These are phyloP conservation scores for Setaria italica DNA, from an alignment of 202 grass and related monocot genomes.

Conservation along the genomic window DNA sequence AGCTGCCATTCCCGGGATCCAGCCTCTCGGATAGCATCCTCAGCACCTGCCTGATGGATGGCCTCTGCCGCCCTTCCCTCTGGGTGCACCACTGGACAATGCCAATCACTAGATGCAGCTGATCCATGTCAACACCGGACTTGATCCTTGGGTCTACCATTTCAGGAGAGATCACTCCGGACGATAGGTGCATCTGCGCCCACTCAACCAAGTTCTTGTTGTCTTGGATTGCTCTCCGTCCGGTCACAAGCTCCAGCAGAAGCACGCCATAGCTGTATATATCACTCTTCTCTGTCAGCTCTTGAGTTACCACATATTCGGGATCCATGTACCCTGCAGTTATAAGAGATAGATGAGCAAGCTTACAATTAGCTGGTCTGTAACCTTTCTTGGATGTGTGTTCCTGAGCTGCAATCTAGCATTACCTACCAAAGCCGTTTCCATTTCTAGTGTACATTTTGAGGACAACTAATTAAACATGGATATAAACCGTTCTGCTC, in stretches of 20 bases:
- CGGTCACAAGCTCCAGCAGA: constrained; percentile 84
- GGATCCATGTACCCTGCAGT: constrained; percentile 97
- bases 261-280: constrained; percentile 97
- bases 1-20: constrained; percentile 68
- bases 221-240: constrained; percentile 91
- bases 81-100: constrained; percentile 84
- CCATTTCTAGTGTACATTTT: background rate
- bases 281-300: constrained; percentile 98
- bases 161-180: constrained; percentile 57
- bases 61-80: constrained; percentile 72
- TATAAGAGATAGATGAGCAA: constrained; percentile 8
- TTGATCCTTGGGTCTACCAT: constrained; percentile 66
- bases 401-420: constrained; percentile 10
- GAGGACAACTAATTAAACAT: background rate
- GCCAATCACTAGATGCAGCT: constrained; percentile 74
- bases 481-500: background rate
- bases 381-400: background rate
- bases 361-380: background rate
- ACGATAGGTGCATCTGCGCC: constrained; percentile 69
- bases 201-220: constrained; percentile 86
- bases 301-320: constrained; percentile 93
- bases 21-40: constrained; percentile 81
- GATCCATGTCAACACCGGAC: constrained; percentile 59
- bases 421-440: background rate
- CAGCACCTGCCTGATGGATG: constrained; percentile 92